These are phyloP conservation scores for Trichoderma aggressivum DNA, from an alignment of 2,329 filamentous ascomycete species.

Conservation along the genomic window DNA sequence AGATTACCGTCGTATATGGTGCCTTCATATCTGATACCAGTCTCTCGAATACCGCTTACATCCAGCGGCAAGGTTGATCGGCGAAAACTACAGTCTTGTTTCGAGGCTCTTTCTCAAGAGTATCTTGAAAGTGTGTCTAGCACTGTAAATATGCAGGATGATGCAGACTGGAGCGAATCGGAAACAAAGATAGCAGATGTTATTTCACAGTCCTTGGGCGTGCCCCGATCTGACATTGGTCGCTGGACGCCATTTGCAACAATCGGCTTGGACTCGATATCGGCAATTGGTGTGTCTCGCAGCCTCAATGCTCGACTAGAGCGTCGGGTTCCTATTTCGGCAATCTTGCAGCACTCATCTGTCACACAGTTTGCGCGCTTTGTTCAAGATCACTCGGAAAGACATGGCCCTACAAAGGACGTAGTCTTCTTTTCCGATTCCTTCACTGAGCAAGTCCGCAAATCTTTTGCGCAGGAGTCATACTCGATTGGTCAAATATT, in stretches of 20 bases:
- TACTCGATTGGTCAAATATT: conserved; percentile 54
- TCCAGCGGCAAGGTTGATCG: conserved; percentile 72
- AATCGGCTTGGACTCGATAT: conserved; percentile 81
- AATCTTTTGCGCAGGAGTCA: conserved; percentile 21
- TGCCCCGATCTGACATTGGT: conserved; percentile 46
- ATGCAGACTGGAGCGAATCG: conserved; percentile 46
- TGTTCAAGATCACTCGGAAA: conserved; percentile 13
- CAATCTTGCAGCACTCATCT: conserved; percentile 65
- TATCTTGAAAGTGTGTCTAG: conserved; percentile 40
- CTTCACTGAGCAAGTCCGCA: conserved; percentile 27
- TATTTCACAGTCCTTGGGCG: conserved; percentile 49
- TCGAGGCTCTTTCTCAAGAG: conserved; percentile 43
- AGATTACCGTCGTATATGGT: conserved; percentile 74
- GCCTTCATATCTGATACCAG: conserved; percentile 68
- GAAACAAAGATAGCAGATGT: conserved; percentile 56
- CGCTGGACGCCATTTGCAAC: conserved; percentile 70
- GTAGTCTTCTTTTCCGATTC: conserved; percentile 27
- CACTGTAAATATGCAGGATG: conserved; percentile 29
- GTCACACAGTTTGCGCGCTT: conserved; percentile 56
- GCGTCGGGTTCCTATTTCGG: conserved; percentile 59
- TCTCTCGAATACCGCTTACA: conserved; percentile 68
- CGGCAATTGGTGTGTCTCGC: conserved; percentile 68
- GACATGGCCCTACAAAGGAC: neutral
- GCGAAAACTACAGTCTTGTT: conserved; percentile 45
- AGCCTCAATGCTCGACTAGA: conserved; percentile 47